A percentile compares a stretch with the other conserved stretches of the same genome.
phyloP scores from a whole-genome alignment of 768 basidiomycete species.

The Phylloporus sp. region DNA sequence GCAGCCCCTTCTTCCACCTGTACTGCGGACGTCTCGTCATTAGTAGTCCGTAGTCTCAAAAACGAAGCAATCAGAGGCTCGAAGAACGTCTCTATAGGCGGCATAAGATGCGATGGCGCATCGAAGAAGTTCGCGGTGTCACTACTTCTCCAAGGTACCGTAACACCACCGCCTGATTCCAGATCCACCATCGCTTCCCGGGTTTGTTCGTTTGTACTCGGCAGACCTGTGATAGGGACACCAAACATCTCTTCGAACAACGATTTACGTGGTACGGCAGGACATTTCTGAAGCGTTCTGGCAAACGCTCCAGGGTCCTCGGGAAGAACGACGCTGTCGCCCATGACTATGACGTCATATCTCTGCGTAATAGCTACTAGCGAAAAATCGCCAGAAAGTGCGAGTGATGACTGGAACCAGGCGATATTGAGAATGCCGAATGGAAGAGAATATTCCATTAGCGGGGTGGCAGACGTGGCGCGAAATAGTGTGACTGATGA shows the following conservation, averaged over 20 bases:
- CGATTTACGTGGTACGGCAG: slow-evolving; percentile 42
- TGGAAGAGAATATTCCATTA: slow-evolving; percentile 46
- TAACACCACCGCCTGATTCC: slow-evolving; percentile 12
- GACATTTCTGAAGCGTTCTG: slow-evolving; percentile 31
- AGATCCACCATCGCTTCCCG: slow-evolving; percentile 7
- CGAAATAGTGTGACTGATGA: slow-evolving; percentile 48
- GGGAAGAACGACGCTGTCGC: slow-evolving; percentile 45
- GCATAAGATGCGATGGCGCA: slow-evolving; percentile 70
- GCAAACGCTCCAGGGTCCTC: slow-evolving; percentile 42
- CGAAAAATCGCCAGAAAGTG: slow-evolving; percentile 38
- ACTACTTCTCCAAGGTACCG: slow-evolving; percentile 36
- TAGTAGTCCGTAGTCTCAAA: slow-evolving; percentile 29
- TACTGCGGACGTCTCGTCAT: slow-evolving; percentile 11
- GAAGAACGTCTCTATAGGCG: slow-evolving; percentile 69
- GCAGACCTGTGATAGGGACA: slow-evolving; percentile 46
- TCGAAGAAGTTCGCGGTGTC: slow-evolving; percentile 51
- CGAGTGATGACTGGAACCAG: slow-evolving; percentile 34
- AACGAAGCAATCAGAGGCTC: slow-evolving; percentile 54
- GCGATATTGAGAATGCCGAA: slow-evolving; percentile 54
- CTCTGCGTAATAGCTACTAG: slow-evolving; percentile 66
- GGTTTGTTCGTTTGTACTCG: slow-evolving; percentile 20
- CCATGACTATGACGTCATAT: slow-evolving; percentile 65
- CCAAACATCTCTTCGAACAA: slow-evolving; percentile 93
- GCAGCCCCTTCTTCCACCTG: slow-evolving; percentile 23
- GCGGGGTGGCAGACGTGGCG: slow-evolving; percentile 41